Percentiles rank a stretch among this genome's conserved stretches.
Conservation (phyloP, 2,329 filamentous ascomycete species). For the Rutstroemia sydowiana region DNA sequence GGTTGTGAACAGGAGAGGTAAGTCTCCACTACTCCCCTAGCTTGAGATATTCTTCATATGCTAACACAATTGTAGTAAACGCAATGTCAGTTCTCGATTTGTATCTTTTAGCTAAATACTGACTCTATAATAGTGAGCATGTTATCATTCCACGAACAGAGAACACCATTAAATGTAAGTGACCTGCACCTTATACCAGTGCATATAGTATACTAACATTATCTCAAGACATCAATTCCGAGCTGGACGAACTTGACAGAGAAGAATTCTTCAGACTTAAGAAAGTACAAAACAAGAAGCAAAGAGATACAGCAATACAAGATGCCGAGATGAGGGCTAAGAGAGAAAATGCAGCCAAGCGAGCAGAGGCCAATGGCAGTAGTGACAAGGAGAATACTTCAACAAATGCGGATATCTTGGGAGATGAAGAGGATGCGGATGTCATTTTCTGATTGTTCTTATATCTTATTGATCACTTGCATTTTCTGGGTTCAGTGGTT, state of each 20-base stretch:
- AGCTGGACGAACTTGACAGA: constrained; percentile 92
- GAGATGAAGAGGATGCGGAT: constrained; percentile 71
- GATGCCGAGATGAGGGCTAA: constrained; percentile 72
- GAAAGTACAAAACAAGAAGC: constrained; percentile 84
- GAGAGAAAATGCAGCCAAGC: constrained; percentile 50
- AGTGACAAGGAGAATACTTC: constrained; percentile 35
- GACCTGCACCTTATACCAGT: neutral
- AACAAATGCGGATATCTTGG: constrained; percentile 58
- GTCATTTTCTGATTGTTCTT: constrained; percentile 59
- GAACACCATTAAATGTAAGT: constrained; percentile 94
- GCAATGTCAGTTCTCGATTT: constrained; percentile 60
- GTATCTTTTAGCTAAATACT: constrained; percentile 7
- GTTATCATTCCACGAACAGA: constrained; percentile 97
- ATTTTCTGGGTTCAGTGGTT: neutral
- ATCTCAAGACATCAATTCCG: constrained; percentile 79
- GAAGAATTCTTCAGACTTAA: constrained; percentile 98
- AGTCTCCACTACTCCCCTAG: constrained; percentile 22
- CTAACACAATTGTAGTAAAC: constrained; percentile 56
- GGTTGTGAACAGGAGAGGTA: constrained; percentile 91
- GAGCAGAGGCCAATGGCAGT: constrained; percentile 33
- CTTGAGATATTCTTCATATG: constrained; percentile 16
- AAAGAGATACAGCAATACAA: constrained; percentile 63
- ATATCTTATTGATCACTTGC: neutral
- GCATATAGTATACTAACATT: constrained; percentile 8
- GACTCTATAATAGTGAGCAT: constrained; percentile 53